phyloP scores from a whole-genome alignment of 2,329 filamentous ascomycete species.

The Gnomoniopsis smithogilvyi region DNA sequence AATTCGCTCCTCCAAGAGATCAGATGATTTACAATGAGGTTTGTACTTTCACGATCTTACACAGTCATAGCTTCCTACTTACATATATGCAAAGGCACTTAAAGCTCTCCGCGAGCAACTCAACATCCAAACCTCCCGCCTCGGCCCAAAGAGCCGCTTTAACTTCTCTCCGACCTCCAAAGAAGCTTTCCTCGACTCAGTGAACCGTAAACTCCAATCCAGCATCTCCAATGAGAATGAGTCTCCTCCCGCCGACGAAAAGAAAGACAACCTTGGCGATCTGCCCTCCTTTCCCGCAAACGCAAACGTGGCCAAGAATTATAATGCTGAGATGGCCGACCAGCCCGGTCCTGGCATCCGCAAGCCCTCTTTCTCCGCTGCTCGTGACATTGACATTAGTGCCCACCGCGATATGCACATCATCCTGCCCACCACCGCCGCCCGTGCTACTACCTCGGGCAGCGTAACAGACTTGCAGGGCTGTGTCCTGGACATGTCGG shows the following conservation, averaged over 20 bases:
- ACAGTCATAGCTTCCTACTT: not conserved
- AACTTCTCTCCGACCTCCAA: constrained; percentile 60
- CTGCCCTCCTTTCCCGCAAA: constrained; percentile 30
- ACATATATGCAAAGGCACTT: constrained; percentile 54
- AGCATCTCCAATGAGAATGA: not conserved
- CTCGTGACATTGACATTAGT: constrained; percentile 61
- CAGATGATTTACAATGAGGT: constrained; percentile 83
- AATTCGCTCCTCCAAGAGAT: constrained; percentile 84
- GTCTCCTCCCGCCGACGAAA: constrained; percentile 19
- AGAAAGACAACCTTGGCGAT: constrained; percentile 25
- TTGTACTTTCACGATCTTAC: constrained; percentile 16
- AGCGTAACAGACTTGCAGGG: constrained; percentile 65
- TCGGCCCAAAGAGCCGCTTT: constrained; percentile 74
- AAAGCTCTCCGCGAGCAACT: constrained; percentile 79
- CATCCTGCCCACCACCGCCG: constrained; percentile 68
- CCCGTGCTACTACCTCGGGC: constrained; percentile 69
- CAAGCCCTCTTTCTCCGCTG: constrained; percentile 61
- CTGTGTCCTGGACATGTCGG: constrained; percentile 79
- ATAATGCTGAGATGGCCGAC: constrained; percentile 54
- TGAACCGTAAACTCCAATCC: not conserved
- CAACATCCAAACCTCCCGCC: constrained; percentile 62
- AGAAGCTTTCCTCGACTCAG: constrained; percentile 17
- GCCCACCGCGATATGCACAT: constrained; percentile 70
- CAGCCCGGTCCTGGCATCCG: constrained; percentile 41
- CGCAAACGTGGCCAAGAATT: constrained; percentile 38